Evolutionary conservation across 208 protist species (phyloP).

Genomic region (Leishmania major): DNA sequence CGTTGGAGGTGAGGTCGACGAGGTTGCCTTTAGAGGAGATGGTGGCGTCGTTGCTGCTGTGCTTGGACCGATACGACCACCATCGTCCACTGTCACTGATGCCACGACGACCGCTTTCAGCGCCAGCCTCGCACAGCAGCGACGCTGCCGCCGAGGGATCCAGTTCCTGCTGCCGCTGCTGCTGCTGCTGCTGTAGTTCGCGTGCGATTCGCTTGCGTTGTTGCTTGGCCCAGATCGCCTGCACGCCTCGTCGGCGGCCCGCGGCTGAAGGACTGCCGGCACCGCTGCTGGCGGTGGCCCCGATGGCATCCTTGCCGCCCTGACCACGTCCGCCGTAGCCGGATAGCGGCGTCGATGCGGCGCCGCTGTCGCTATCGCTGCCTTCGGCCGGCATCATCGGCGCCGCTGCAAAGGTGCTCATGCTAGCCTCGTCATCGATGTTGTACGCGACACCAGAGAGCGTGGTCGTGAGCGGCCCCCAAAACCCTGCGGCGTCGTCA

Average conservation of each 20-base stretch:
- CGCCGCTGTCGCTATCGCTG: not conserved
- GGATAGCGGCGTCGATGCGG: too few relatives aligned
- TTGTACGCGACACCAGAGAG: constrained; percentile 30
- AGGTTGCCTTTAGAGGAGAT: constrained; percentile 8
- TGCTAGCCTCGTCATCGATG: constrained; percentile 30
- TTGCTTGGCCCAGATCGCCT: constrained; percentile 28
- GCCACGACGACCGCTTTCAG: not conserved
- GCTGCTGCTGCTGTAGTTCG: constrained; percentile 23
- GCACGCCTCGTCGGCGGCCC: constrained; percentile 9
- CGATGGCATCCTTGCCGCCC: not conserved
- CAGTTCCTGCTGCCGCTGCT: not conserved
- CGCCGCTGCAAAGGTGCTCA: not conserved
- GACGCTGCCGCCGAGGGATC: not conserved
- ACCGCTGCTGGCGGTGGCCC: not conserved
- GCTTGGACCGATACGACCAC: not conserved
- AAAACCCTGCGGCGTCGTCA: constrained; percentile 4
- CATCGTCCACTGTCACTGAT: not conserved
- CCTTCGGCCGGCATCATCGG: not conserved
- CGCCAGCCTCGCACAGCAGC: not conserved
- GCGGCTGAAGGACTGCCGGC: not conserved
- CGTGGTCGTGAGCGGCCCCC: constrained; percentile 22
- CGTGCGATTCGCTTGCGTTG: constrained; percentile 31
- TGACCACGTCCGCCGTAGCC: not conserved
- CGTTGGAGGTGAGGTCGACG: constrained; percentile 28
- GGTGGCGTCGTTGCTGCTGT: not conserved